Evolutionary conservation across 2,329 filamentous ascomycete genomes (phyloP).

Genomic region (Exutisphaerella laricina): DNA sequence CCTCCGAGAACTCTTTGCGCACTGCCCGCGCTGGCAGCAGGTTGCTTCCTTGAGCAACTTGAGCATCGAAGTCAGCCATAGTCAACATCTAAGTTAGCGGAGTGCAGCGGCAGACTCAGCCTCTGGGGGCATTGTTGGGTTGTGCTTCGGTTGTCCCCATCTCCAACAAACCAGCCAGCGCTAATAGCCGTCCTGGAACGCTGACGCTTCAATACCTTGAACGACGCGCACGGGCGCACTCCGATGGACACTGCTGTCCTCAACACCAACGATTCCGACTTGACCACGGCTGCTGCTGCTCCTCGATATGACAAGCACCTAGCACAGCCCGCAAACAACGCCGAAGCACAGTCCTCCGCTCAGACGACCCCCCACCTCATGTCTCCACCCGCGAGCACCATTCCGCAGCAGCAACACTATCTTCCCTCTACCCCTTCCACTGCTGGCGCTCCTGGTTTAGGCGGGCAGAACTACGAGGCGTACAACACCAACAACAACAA

Average conservation of each 20-base stretch:
- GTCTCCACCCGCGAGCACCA: slow-evolving; percentile 1
- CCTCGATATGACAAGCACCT: slow-evolving; percentile 3
- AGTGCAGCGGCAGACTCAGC: not conserved
- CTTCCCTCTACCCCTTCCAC: not conserved
- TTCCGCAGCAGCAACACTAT: not conserved
- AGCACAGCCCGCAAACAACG: not conserved
- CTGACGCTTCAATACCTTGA: not conserved
- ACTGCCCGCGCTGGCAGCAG: not conserved
- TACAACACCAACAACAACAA: slow-evolving; percentile 8
- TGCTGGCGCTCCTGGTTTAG: not conserved
- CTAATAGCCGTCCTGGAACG: not conserved
- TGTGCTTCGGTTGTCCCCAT: not conserved
- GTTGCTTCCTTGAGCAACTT: not conserved
- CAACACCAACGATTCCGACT: not conserved
- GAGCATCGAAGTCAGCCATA: not conserved
- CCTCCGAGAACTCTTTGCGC: not conserved
- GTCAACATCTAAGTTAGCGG: not conserved
- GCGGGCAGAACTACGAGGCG: slow-evolving; percentile 9
- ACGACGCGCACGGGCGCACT: not conserved
- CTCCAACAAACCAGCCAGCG: not conserved
- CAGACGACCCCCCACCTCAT: not conserved
- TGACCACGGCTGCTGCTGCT: not conserved
- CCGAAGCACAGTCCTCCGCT: slow-evolving; percentile 1
- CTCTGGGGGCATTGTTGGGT: not conserved
- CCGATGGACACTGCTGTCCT: not conserved